These are phyloP conservation scores for Cicer judaicum DNA, from an alignment of 306 rosid species.

Conservation along the genomic window DNA sequence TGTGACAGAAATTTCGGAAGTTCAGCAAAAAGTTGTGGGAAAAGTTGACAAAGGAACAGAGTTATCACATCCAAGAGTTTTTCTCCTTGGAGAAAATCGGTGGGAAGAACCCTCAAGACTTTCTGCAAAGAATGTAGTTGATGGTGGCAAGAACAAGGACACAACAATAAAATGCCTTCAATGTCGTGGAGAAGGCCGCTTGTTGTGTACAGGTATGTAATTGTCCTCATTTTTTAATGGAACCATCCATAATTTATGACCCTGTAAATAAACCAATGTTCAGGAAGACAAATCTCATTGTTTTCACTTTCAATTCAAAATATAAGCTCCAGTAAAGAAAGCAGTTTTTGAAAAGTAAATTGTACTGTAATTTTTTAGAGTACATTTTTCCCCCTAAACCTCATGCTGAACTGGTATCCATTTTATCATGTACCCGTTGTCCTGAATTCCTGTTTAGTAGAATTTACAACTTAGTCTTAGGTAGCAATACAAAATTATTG, in stretches of 20 bases:
- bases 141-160: constrained; percentile 50
- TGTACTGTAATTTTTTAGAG: constrained; percentile 20
- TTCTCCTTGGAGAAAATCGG: constrained; percentile 90
- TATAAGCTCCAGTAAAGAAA: background rate
- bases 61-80: constrained; percentile 64
- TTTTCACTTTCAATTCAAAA: constrained; percentile 20
- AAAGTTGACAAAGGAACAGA: constrained; percentile 50
- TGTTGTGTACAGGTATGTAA: constrained; percentile 79
- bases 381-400: background rate
- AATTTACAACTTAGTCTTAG: background rate
- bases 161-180: constrained; percentile 62
- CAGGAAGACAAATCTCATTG: constrained; percentile 10
- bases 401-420: background rate
- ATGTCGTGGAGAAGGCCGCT: constrained; percentile 88
- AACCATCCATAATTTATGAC: background rate
- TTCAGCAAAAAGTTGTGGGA: constrained; percentile 57
- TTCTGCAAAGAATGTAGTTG: constrained; percentile 39
- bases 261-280: constrained; percentile 10
- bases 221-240: constrained; percentile 8
- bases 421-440: background rate
- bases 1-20: constrained; percentile 58
- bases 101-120: constrained; percentile 97
- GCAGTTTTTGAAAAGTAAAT: background rate
- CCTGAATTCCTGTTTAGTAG: constrained; percentile 19
- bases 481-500: background rate